phyloP scores from a whole-genome alignment of 2,329 filamentous ascomycete species.

The Sarocladiaceae sp. region DNA sequence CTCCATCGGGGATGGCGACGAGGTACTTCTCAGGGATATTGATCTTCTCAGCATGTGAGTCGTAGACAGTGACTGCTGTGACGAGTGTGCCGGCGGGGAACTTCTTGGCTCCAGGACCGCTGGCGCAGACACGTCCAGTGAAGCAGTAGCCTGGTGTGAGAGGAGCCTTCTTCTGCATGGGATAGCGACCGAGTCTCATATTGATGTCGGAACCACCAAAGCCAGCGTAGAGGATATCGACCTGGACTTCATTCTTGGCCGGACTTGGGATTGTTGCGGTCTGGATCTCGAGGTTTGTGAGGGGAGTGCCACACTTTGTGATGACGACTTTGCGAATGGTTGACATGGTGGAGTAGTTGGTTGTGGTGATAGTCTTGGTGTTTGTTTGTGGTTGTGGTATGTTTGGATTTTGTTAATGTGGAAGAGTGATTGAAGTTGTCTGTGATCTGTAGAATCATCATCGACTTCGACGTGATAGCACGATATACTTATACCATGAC shows the following conservation, averaged over 20 bases:
- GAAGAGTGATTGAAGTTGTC: too few species aligned
- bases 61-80: conserved; percentile 32
- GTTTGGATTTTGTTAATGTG: too few species aligned
- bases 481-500: too few species aligned
- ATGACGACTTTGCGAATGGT: conserved; percentile 42
- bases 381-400: too few species aligned
- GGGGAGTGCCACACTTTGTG: conserved; percentile 34
- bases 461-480: too few species aligned
- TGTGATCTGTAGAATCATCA: too few species aligned
- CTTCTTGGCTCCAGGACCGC: conserved; percentile 29
- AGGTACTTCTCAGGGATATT: conserved; percentile 44
- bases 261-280: conserved; percentile 32
- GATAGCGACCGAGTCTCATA: conserved; percentile 46
- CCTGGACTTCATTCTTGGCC: conserved; percentile 37
- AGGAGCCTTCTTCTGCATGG: conserved; percentile 38
- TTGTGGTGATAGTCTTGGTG: too few species aligned
- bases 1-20: conserved; percentile 32
- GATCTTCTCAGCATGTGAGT: conserved; percentile 38
- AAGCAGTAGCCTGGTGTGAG: conserved; percentile 46
- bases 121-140: conserved; percentile 35
- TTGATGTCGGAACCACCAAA: conserved; percentile 45
- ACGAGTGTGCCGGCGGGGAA: conserved; percentile 30
- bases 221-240: conserved; percentile 41
- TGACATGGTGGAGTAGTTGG: too few species aligned
- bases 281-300: conserved; percentile 28